Percentiles rank a stretch among this genome's conserved stretches.
These are phyloP conservation scores for Irineochytrium annulatum DNA, from an alignment of 192 early-diverging fungal species.

Conservation along the genomic window DNA sequence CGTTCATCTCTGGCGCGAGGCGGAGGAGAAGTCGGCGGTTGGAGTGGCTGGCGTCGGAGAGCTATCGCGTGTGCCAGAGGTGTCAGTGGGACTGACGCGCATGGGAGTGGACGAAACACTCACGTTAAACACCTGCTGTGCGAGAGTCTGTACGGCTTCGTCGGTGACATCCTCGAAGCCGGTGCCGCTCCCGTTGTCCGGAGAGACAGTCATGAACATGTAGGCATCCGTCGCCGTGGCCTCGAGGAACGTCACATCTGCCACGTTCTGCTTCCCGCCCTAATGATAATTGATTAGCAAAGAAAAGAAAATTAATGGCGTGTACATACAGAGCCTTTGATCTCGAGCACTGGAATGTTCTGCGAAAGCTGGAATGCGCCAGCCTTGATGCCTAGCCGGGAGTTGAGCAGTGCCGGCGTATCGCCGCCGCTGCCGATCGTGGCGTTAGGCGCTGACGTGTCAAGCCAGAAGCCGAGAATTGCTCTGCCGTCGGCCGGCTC, in stretches of 20 bases:
- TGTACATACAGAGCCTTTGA: too few relatives aligned
- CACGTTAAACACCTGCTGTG: too few relatives aligned
- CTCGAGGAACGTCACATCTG: too few relatives aligned
- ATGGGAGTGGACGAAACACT: too few relatives aligned
- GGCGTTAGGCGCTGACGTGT: not conserved
- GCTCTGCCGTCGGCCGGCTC: constrained; percentile 24
- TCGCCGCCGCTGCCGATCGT: constrained; percentile 27
- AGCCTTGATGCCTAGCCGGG: constrained; percentile 28
- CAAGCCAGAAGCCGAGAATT: constrained; percentile 15
- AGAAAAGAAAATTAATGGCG: too few relatives aligned
- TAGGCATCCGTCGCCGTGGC: constrained; percentile 12
- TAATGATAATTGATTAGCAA: too few relatives aligned
- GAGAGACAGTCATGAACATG: constrained; percentile 16
- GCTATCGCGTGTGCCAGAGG: too few relatives aligned
- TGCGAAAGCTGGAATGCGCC: constrained; percentile 32
- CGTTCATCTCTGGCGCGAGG: not conserved
- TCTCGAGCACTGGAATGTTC: too few relatives aligned
- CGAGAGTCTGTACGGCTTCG: too few relatives aligned
- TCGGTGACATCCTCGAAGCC: not conserved
- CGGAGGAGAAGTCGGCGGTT: constrained; percentile 2
- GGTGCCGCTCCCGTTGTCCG: not conserved
- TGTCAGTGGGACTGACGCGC: too few relatives aligned
- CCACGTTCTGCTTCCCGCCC: too few relatives aligned
- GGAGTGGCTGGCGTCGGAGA: not conserved
- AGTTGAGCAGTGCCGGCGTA: constrained; percentile 33